Evolutionary conservation across 495 filamentous ascomycete species (phyloP).

Genomic region (Podospora anserina): DNA sequence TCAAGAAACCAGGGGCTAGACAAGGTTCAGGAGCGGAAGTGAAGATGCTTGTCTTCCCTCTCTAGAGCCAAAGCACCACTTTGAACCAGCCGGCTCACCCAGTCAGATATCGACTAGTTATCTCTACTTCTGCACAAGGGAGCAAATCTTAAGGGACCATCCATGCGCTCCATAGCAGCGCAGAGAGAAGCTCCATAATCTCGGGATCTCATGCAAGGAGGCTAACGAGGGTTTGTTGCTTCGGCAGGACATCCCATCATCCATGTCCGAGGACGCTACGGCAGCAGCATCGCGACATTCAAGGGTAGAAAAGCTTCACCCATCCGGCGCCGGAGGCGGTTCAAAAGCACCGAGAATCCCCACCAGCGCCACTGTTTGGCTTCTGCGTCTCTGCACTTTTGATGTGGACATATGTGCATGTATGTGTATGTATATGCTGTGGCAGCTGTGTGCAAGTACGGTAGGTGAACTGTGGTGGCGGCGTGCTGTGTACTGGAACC

Average conservation of each 20-base stretch:
- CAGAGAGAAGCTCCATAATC: constrained; percentile 29
- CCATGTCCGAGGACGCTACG: constrained; percentile 31
- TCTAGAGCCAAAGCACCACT: constrained; percentile 24
- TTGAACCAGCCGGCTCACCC: constrained; percentile 12
- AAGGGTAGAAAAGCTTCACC: constrained; percentile 18
- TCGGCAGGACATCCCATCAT: constrained; percentile 31
- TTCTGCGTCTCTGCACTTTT: not conserved
- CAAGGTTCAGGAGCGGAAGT: constrained; percentile 26
- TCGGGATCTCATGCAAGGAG: constrained; percentile 35
- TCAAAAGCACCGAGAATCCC: constrained; percentile 16
- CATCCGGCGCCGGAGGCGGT: constrained; percentile 26
- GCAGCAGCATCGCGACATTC: constrained; percentile 28
- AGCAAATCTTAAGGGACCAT: constrained; percentile 23
- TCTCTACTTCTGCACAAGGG: constrained; percentile 23
- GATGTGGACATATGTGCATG: constrained; percentile 1
- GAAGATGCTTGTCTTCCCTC: constrained; percentile 17
- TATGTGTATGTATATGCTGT: constrained; percentile 6
- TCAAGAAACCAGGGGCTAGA: constrained; percentile 20
- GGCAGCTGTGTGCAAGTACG: constrained; percentile 1
- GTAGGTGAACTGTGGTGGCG: constrained; percentile 8
- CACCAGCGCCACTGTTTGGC: constrained; percentile 24
- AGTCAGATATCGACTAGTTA: constrained; percentile 38
- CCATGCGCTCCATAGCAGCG: constrained; percentile 21
- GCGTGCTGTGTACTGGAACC: not conserved
- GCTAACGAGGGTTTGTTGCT: constrained; percentile 26